A percentile compares a stretch with the other conserved stretches of the same genome.
phyloP scores from a whole-genome alignment of 371 early-diverging fungal species.

The Rhizopus sp. region DNA sequence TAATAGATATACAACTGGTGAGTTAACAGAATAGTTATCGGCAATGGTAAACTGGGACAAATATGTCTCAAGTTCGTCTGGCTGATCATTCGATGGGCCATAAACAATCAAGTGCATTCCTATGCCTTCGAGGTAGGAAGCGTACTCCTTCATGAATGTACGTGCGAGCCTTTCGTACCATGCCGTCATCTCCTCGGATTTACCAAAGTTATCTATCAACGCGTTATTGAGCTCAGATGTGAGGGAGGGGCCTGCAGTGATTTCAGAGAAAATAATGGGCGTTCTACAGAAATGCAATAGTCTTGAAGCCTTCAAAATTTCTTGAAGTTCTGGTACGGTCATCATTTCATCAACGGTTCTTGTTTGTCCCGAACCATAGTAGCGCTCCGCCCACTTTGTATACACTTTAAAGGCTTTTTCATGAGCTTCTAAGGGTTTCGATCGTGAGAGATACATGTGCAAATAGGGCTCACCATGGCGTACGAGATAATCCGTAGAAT shows the following conservation, averaged over 20 bases:
- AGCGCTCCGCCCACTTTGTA: conserved; percentile 65
- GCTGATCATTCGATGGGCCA: conserved; percentile 28
- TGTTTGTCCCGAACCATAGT: conserved; percentile 31
- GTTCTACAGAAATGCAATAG: conserved; percentile 70
- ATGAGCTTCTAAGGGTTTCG: conserved; percentile 61
- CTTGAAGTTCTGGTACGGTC: conserved; percentile 54
- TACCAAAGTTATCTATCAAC: neutral
- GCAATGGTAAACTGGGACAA: conserved; percentile 38
- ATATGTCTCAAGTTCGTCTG: conserved; percentile 29
- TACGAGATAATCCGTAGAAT: conserved; percentile 52
- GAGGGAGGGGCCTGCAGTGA: conserved; percentile 6
- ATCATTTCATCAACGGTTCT: conserved; percentile 50
- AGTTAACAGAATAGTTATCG: conserved; percentile 34
- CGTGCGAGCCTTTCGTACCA: conserved; percentile 67
- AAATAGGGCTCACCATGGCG: conserved; percentile 64
- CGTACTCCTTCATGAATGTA: conserved; percentile 66
- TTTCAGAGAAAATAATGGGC: conserved; percentile 58
- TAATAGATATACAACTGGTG: conserved; percentile 67
- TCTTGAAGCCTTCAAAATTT: conserved; percentile 63
- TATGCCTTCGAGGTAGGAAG: conserved; percentile 63
- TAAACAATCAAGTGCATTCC: conserved; percentile 69
- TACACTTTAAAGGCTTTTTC: conserved; percentile 68
- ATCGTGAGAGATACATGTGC: conserved; percentile 52
- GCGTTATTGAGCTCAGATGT: neutral
- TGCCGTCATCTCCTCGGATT: conserved; percentile 22